Evolutionary conservation across 805 yeast genomes (phyloP), one percentile per base, ranked within the genome.

Genomic region (Wickerhamiella azyma): DNA sequence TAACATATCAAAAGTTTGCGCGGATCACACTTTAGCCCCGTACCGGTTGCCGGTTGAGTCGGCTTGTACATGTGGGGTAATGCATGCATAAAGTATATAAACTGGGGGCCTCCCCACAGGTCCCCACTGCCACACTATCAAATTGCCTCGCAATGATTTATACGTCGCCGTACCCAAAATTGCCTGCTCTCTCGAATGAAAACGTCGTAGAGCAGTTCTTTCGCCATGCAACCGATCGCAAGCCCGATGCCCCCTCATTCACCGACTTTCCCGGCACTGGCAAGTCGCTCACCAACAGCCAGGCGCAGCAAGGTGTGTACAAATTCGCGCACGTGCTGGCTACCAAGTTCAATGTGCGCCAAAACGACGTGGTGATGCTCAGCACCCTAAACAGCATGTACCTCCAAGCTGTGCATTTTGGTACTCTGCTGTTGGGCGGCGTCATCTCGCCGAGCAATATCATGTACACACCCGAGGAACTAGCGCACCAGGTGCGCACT

Each of bases 381-480:
- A 59, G 56, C 43, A 54, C 56, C 19, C 47, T 52, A n/a, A 64
- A 64, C 53, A 44, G 49, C 48, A 48, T 63, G 29, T 53, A 50
- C 48, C 53, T 56, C 5, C 59, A 62, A 9, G 49, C 55, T 1
- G 43, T 61, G 9, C 66, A 62, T 48, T 50, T 55, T 39, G 61
- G 56, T 1, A 45, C 55, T 13, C 32, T 61, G 26, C 36, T 53
- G 7, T 48, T 52, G 8, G 65, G 62, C 0, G 67, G 56, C 7
- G 46, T 58, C 4, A 46, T 63, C 2, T 52, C 61, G 8, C 67
- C 67, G 10, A 62, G 64, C 2, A 62, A 62, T 26, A 52, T 60
- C 19, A 55, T 57, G 48, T 63, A 62, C 51, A 57, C 50, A 19
- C 50, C 58, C 17, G 54, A 55, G 19, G 66, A 63, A 49, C 52